phyloP scores from a whole-genome alignment of 2,329 filamentous ascomycete genomes.

The Epicoccum nigrum region DNA sequence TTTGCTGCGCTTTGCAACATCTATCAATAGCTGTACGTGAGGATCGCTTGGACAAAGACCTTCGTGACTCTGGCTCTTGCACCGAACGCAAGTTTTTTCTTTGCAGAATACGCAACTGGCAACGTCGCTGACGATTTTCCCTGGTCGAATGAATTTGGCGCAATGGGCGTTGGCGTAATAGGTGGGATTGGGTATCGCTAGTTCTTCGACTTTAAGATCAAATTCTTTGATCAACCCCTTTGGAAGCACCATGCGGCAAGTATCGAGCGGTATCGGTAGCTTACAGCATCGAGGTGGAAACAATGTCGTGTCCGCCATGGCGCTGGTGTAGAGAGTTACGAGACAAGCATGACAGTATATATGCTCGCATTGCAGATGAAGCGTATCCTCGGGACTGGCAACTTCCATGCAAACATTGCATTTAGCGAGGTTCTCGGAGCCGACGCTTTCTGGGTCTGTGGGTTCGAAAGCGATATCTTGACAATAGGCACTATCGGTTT shows the following conservation, averaged over 20 bases:
- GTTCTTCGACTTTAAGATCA: conserved; percentile 24
- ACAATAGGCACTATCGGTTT: neutral
- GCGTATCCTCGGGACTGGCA: neutral
- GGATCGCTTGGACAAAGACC: conserved; percentile 23
- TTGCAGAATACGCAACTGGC: conserved; percentile 20
- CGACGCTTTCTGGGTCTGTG: neutral
- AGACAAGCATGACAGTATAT: conserved; percentile 34
- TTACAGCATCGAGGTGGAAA: conserved; percentile 36
- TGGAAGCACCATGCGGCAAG: conserved; percentile 14
- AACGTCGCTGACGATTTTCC: conserved; percentile 15
- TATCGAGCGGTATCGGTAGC: conserved; percentile 20
- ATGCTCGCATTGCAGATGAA: conserved; percentile 21
- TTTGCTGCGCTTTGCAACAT: conserved; percentile 21
- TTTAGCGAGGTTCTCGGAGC: neutral
- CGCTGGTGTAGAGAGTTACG: conserved; percentile 24
- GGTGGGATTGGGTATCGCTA: conserved; percentile 25
- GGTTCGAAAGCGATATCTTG: too few relatives aligned
- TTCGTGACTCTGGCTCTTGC: conserved; percentile 18
- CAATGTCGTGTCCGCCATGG: conserved; percentile 20
- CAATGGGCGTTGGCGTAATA: conserved; percentile 23
- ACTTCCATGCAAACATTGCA: conserved; percentile 16
- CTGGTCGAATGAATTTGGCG: conserved; percentile 18
- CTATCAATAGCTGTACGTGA: conserved; percentile 21
- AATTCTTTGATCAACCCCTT: conserved; percentile 17
- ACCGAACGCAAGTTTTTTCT: conserved; percentile 17